Base-by-base conservation (phyloP, 495 filamentous ascomycete species). In the Penicillium silybi region DNA sequence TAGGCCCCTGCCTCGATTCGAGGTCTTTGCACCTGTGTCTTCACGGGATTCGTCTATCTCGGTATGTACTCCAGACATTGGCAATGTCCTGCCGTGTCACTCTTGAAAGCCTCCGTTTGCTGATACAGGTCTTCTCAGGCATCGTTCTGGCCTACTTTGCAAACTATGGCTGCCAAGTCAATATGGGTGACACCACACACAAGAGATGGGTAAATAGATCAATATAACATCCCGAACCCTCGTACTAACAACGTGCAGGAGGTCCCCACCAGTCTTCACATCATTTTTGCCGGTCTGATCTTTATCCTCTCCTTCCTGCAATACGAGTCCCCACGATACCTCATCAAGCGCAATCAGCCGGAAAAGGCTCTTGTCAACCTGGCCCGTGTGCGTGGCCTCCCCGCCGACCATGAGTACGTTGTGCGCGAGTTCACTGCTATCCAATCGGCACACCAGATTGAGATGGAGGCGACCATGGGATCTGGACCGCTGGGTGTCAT, bases 261-360 rank as follows among this genome's bases (percentile, higher is more conserved):
- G 63, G 79, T 85, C n/a, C 83, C 85, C 0, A 87, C 81, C 3
- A 82, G 79, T 53, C 65, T 88, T 19, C 86, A 90, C 50, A 79
- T 90, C 66, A 86, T 88, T 25, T 89, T 89, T 57, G 83, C 85
- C 5, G 77, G 80, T 0, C 65, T 89, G 18, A 85, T 89, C 61
- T 77, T 85, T 56, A 48, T 79, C 46, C 72, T 87, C 26, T 80
- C 81, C 3, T 81, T 89, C 62, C 70, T 85, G 44, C 79, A 85
- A 35, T 76, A 76, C 47, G 85, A 89, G 61, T 85, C 84, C 5
- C 84, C 83, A 9, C 78, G 83, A 48, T 86, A 75, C 57, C 79
- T 74, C 41, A 70, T 86, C 64, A 84, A 81, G 64, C 65, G 72
- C 17, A 75, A 77, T 29, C 71, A 79, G 42, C 63, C 76, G 19